phyloP scores from a whole-genome alignment of 768 basidiomycete genomes.

The Kwoniella pini region DNA sequence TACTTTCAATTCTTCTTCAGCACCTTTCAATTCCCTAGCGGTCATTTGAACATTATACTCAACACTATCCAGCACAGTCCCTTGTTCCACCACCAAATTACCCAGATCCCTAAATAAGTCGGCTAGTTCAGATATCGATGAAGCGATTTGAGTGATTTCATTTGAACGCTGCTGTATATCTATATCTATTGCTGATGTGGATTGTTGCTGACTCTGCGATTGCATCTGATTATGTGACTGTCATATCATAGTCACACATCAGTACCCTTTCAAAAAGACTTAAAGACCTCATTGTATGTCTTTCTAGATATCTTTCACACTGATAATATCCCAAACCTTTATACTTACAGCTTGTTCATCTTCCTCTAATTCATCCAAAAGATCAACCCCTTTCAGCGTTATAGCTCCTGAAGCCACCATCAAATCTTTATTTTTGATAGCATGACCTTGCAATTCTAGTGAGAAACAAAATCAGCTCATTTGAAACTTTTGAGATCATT shows the following conservation, averaged over 20 bases:
- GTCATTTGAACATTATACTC: conserved; percentile 98
- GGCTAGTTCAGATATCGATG: conserved; percentile 84
- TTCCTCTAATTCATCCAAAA: conserved; percentile 81
- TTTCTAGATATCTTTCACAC: neutral
- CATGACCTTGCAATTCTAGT: conserved; percentile 91
- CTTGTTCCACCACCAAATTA: conserved; percentile 92
- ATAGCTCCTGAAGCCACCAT: conserved; percentile 83
- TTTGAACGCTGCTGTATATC: conserved; percentile 61
- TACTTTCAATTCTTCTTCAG: conserved; percentile 76
- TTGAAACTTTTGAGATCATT: no score
- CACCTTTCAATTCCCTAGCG: conserved; percentile 74
- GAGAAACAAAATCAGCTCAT: neutral
- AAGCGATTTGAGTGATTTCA: conserved; percentile 85
- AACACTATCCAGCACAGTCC: conserved; percentile 90
- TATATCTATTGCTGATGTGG: conserved; percentile 52
- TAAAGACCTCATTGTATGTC: no score
- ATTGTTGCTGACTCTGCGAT: conserved; percentile 54
- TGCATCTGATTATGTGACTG: conserved; percentile 35
- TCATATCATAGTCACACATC: neutral
- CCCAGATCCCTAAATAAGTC: conserved; percentile 96
- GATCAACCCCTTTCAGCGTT: conserved; percentile 76
- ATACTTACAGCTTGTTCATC: conserved; percentile 79
- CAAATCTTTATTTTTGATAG: conserved; percentile 94
- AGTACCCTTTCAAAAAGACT: neutral
- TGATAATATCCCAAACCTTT: no score